Percentiles rank a stretch among this genome's conserved stretches.
These are phyloP conservation scores for Amanita inopinata DNA, from an alignment of 768 basidiomycete genomes.

Conservation along the genomic window DNA sequence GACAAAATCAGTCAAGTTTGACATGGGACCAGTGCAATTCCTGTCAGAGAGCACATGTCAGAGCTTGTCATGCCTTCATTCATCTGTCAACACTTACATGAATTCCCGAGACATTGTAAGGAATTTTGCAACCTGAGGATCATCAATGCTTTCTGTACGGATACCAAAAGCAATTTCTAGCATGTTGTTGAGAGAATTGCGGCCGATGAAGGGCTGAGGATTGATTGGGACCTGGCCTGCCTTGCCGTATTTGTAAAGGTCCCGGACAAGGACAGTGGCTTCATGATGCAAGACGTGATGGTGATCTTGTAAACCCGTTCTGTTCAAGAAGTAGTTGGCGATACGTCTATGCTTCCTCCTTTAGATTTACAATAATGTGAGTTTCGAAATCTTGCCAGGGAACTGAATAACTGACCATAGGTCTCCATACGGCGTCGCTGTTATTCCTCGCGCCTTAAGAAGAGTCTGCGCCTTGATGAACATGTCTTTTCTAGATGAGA, in stretches of 20 bases:
- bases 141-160: conserved; percentile 28
- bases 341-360: conserved; percentile 35
- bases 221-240: conserved; percentile 26
- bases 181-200: conserved; percentile 36
- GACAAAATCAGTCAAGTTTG: conserved; percentile 37
- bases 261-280: conserved; percentile 26
- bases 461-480: conserved; percentile 37
- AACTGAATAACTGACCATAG: conserved; percentile 22
- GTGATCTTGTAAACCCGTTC: conserved; percentile 26
- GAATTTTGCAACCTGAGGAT: too few species aligned
- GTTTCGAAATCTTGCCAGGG: not conserved
- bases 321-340: conserved; percentile 23
- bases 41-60: conserved; percentile 12
- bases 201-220: conserved; percentile 28
- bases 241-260: conserved; percentile 24
- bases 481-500: conserved; percentile 36
- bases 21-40: conserved; percentile 33
- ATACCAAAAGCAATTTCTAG: conserved; percentile 32
- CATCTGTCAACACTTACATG: conserved; percentile 23
- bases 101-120: conserved; percentile 37
- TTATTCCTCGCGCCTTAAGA: conserved; percentile 33
- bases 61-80: not conserved
- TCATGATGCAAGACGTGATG: conserved; percentile 29
- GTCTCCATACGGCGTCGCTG: conserved; percentile 33
- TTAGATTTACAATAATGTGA: too few species aligned